Evolutionary conservation across 352 stramenopile species (phyloP).

Genomic region (Phytophthora foliorum): DNA sequence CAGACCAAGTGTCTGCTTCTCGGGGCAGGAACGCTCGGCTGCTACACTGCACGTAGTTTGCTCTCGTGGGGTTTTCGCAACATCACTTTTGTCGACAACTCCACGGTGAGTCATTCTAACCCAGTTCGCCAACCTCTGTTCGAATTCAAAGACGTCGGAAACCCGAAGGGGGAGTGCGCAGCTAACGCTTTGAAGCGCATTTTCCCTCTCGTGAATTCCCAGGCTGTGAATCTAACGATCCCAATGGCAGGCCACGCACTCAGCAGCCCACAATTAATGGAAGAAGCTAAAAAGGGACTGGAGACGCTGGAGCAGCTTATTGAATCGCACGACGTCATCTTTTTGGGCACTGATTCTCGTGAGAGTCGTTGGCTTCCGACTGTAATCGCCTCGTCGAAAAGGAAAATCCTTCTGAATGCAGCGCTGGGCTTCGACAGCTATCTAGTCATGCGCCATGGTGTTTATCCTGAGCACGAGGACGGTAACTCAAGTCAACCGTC

Average conservation of each 20-base stretch:
- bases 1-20: conserved; percentile 96
- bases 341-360: conserved; percentile 98
- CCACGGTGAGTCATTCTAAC: conserved; percentile 98
- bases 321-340: conserved; percentile 95
- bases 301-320: conserved; percentile 92
- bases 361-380: conserved; percentile 99
- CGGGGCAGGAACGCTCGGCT: conserved; percentile 97
- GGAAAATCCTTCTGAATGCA: conserved; percentile 91
- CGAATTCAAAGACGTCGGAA: conserved; percentile 95
- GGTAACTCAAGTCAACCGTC: conserved; percentile 19
- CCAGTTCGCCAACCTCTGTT: conserved; percentile 98
- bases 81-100: conserved; percentile 99
- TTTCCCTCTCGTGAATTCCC: conserved; percentile 91
- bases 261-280: conserved; percentile 62
- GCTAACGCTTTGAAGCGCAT: conserved; percentile 94
- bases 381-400: conserved; percentile 93
- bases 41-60: conserved; percentile 95
- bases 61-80: conserved; percentile 98
- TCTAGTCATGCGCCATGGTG: conserved; percentile 98
- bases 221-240: conserved; percentile 95
- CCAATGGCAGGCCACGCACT: conserved; percentile 98
- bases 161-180: conserved; percentile 95
- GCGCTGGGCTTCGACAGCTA: conserved; percentile 97
- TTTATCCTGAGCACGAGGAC: conserved; percentile 28
- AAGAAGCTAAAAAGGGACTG: conserved; percentile 77